Base-by-base conservation (phyloP, 2,329 filamentous ascomycete species). In the Chaetomiaceae sp. region DNA sequence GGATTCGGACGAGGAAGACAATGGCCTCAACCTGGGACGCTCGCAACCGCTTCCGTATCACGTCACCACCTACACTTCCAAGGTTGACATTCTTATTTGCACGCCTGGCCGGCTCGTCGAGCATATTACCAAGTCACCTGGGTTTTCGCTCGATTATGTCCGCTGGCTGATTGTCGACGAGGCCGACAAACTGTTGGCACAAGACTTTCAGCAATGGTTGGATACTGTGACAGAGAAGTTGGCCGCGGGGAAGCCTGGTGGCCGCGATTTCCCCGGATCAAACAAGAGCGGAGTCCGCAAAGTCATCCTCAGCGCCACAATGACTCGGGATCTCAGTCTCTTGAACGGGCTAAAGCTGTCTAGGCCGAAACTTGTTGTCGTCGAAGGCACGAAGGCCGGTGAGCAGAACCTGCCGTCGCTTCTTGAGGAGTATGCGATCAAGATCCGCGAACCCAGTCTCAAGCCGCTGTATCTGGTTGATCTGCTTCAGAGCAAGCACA, bases 141-240 rank as follows among this genome's bases (percentile, higher is more conserved):
- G 90, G 0, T 96, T 97, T 67, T 81, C 78, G 0, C 75, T 97
- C 20, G 81, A 87, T 52, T 79, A 87, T 65, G 75, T 96, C 4
- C 82, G 88, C 56, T 97, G 91, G 90, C 76, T 97, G 0, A 82
- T 96, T 2, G 87, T 96, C 41, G 92, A 97, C 63, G 92, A 97
- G 71, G 94, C 92, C 10, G 92, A 97, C 69, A 90, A 94, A 65
- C 75, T 97, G 11, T 79, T 97, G 5, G 87, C 91, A 38, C 89
- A 97, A 67, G 91, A 87, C 64, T 96, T 94, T 69, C 91, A 96
- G 66, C 87, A 92, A 63, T 96, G 91, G 91, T 75, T 95, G 3
- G 81, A 84, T 36, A 73, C 85, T 0, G 81, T 94, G 6, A 85
- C 89, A 65, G 80, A 84, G 14, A 73, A 74, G 40, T 75, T 89